Base-by-base conservation (phyloP, 2,329 filamentous ascomycete species). In the Colletotrichum aenigma region DNA sequence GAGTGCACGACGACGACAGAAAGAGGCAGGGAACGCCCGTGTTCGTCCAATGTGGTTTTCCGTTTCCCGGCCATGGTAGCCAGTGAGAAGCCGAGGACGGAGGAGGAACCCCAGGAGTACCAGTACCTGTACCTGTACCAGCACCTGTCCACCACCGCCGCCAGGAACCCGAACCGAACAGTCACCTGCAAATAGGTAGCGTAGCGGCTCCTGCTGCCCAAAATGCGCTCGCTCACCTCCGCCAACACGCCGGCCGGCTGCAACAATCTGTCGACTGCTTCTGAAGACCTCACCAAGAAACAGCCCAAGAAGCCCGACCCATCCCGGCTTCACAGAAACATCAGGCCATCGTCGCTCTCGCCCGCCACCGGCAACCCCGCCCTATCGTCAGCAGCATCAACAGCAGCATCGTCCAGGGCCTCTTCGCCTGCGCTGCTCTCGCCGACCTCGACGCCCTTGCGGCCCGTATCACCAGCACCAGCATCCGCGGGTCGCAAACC, bases 371-470 rank as follows among this genome's bases (percentile, higher is more conserved):
- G 69, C 73, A 75, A 66, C 55, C 69, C 69, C 64, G 61, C 61
- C 38, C 13, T 38, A 2, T 9, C 68, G 52, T 24, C 69, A 26
- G 10, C 58, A 32, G 16, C 65, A 21, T 73, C 78, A 86, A 84
- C 61, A 83, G 18, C 38, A n/a, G 38, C 38, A 12, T 48, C 38
- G 18, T 48, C 38, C 38, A n/a, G 38, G 38, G 38, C 38, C 6
- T 48, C 38, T 48, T 48, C 38, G 18, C 38, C 38, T 48, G 38
- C 38, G 9, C 38, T 48, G 18, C 38, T 48, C 38, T 82, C 48
- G 84, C 83, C 83, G 83, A 86, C 52, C 80, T 82, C 75, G 82
- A 62, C 80, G 61, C 56, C 77, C 69, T 79, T 81, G 21, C 66
- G 81, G 26, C 83, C 71, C 7, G 24, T 43, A 2, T 43, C 61